Conservation (phyloP, 164 flowering plant genomes). For the Dillenia turbinata region DNA sequence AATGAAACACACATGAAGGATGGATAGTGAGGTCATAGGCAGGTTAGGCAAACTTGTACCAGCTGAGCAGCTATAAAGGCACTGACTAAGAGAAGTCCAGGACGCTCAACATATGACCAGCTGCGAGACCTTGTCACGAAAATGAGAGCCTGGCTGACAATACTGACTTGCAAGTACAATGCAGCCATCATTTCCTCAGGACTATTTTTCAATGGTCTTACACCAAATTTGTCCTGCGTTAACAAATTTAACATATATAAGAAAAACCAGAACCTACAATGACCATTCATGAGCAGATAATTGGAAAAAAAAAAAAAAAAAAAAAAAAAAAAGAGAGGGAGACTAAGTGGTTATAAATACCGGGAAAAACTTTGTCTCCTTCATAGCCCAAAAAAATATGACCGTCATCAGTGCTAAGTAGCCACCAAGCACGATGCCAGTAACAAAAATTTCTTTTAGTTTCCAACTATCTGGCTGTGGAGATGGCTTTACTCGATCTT, state of each 20-base stretch:
- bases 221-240: constrained; percentile 64
- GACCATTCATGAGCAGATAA: not conserved
- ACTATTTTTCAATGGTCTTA: constrained; percentile 33
- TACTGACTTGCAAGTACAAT: constrained; percentile 93
- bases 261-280: not conserved
- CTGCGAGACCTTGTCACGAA: constrained; percentile 93
- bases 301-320: not conserved
- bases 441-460: constrained; percentile 86
- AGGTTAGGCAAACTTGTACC: constrained; percentile 34
- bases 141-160: constrained; percentile 92
- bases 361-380: constrained; percentile 72
- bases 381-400: constrained; percentile 79
- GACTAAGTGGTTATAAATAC: constrained; percentile 31
- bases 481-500: constrained; percentile 96
- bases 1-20: not conserved
- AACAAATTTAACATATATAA: not conserved
- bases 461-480: constrained; percentile 99
- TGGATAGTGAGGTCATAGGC: not conserved
- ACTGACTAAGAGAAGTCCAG: constrained; percentile 58
- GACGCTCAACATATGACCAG: constrained; percentile 89
- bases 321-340: not conserved
- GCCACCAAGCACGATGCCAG: constrained; percentile 88
- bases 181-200: constrained; percentile 75
- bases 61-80: constrained; percentile 80
- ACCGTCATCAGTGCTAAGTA: constrained; percentile 93